These are phyloP conservation scores for Rhodocollybia butyracea DNA, from an alignment of 768 basidiomycete species.

Conservation along the genomic window DNA sequence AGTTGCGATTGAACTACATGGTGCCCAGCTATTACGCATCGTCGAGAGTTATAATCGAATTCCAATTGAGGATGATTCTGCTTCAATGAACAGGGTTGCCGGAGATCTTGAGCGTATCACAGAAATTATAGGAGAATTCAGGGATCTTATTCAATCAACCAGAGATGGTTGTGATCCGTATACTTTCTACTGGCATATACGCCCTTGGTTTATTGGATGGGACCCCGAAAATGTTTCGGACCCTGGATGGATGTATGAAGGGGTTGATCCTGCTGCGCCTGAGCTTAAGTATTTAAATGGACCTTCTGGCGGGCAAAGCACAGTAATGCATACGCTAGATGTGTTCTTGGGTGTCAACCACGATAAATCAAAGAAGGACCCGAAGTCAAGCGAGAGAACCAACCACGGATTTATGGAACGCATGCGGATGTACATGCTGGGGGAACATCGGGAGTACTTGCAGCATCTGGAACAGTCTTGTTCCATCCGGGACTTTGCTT, in stretches of 20 bases:
- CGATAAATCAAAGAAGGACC: slow-evolving; percentile 65
- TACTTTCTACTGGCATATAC: slow-evolving; percentile 83
- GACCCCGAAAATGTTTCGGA: slow-evolving; percentile 49
- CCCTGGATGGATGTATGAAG: slow-evolving; percentile 71
- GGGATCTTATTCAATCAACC: slow-evolving; percentile 67
- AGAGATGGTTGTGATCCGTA: slow-evolving; percentile 76
- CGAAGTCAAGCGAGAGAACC: slow-evolving; percentile 52
- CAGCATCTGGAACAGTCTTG: slow-evolving; percentile 56
- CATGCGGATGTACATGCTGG: too few species aligned
- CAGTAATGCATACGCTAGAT: slow-evolving; percentile 81
- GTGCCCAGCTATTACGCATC: slow-evolving; percentile 86
- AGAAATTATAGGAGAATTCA: too few species aligned
- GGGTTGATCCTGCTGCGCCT: too few species aligned
- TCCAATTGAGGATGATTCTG: too few species aligned
- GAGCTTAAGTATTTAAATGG: too few species aligned
- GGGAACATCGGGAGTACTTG: too few species aligned
- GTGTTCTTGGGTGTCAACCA: slow-evolving; percentile 88
- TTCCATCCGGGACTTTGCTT: slow-evolving; percentile 62
- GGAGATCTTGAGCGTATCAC: too few species aligned
- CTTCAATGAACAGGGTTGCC: too few species aligned
- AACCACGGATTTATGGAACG: too few species aligned
- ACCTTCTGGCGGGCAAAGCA: too few species aligned
- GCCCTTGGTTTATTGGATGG: slow-evolving; percentile 93
- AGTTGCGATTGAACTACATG: slow-evolving; percentile 80
- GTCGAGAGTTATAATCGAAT: too few species aligned